These are phyloP conservation scores for Agastache rugosa DNA, from an alignment of 257 asterid species.

Conservation along the genomic window DNA sequence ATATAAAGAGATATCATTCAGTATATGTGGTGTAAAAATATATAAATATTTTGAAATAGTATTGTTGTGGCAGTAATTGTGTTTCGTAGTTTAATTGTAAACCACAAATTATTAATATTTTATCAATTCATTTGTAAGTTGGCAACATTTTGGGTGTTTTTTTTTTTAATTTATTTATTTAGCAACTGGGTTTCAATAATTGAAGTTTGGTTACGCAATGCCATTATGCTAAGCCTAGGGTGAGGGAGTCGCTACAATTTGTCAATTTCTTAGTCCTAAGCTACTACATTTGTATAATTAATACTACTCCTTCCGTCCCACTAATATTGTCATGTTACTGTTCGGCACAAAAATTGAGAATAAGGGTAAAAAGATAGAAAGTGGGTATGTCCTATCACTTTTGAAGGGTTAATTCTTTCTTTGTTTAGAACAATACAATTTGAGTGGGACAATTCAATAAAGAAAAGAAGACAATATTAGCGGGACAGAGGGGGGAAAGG, in stretches of 20 bases:
- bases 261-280: not conserved
- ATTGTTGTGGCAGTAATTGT: not conserved
- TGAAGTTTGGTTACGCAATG: slow-evolving; percentile 27
- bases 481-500: not conserved
- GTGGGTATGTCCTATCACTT: too few relatives aligned
- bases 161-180: not conserved
- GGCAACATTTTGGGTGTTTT: not conserved
- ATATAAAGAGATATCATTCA: not conserved
- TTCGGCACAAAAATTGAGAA: too few relatives aligned
- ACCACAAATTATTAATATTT: not conserved
- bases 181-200: slow-evolving; percentile 36
- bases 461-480: too few relatives aligned
- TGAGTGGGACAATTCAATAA: too few relatives aligned
- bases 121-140: not conserved
- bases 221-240: slow-evolving; percentile 5
- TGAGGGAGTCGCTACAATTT: not conserved
- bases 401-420: too few relatives aligned
- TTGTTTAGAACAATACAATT: too few relatives aligned
- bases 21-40: too few relatives aligned
- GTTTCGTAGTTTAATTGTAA: not conserved
- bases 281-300: not conserved
- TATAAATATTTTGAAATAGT: too few relatives aligned
- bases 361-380: too few relatives aligned
- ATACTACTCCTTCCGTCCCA: too few relatives aligned
- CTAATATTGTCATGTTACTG: too few relatives aligned